phyloP scores from a whole-genome alignment of 2,329 filamentous ascomycete species.

The Cladosporium phlei region DNA sequence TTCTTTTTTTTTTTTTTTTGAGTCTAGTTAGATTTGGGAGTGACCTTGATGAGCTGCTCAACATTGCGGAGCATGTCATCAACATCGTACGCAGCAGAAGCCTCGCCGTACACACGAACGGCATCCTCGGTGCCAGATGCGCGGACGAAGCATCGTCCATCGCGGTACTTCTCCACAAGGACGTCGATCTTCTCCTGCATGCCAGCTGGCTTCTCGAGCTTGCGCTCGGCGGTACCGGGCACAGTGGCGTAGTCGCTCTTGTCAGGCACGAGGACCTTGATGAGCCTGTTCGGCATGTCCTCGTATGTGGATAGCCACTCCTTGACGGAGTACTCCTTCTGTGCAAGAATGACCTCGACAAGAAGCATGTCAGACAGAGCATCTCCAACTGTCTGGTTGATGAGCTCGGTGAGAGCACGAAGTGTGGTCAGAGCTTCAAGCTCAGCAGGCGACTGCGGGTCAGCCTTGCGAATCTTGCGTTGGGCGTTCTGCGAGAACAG shows the following conservation, averaged over 20 bases:
- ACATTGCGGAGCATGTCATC: slow-evolving; percentile 87
- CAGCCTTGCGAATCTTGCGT: slow-evolving; percentile 69
- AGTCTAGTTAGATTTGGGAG: slow-evolving; percentile 8
- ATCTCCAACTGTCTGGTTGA: slow-evolving; percentile 97
- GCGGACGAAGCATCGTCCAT: slow-evolving; percentile 83
- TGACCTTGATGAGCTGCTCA: slow-evolving; percentile 29
- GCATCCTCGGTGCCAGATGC: slow-evolving; percentile 95
- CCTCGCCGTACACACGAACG: slow-evolving; percentile 92
- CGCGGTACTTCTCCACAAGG: slow-evolving; percentile 83
- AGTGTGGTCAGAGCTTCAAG: slow-evolving; percentile 84
- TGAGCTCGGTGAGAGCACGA: slow-evolving; percentile 76
- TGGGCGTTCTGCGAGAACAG: slow-evolving; percentile 85
- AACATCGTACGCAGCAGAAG: slow-evolving; percentile 79
- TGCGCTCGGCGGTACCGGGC: slow-evolving; percentile 72
- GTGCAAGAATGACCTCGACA: slow-evolving; percentile 90
- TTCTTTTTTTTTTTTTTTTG: too few species aligned
- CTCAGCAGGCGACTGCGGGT: slow-evolving; percentile 87
- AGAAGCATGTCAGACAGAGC: slow-evolving; percentile 93
- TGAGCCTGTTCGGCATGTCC: slow-evolving; percentile 91
- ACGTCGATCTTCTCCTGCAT: slow-evolving; percentile 83
- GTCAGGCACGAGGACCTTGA: slow-evolving; percentile 83
- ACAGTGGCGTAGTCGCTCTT: slow-evolving; percentile 86
- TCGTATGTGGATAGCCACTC: slow-evolving; percentile 90
- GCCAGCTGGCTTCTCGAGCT: slow-evolving; percentile 71
- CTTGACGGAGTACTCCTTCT: slow-evolving; percentile 84